Evolutionary conservation across 2,329 filamentous ascomycete genomes (phyloP).

Genomic region (Colletotrichum tanaceti): DNA sequence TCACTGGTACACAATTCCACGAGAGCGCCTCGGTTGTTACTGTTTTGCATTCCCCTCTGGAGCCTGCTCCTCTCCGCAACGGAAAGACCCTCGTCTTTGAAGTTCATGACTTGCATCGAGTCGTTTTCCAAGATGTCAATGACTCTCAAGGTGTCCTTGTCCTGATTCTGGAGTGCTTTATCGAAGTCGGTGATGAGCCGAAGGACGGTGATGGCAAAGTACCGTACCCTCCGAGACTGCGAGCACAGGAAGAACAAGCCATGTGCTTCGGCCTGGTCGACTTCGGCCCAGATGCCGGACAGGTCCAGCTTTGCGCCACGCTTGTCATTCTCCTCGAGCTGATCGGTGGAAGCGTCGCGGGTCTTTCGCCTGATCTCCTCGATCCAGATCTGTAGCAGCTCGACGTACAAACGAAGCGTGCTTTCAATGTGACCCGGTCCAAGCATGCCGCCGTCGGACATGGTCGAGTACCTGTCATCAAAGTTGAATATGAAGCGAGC

Average conservation of each 20-base stretch:
- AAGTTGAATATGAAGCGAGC: slow-evolving; percentile 99
- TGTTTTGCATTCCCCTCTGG: slow-evolving; percentile 88
- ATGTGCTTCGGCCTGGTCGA: slow-evolving; percentile 96
- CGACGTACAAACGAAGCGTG: slow-evolving; percentile 90
- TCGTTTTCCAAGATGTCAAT: slow-evolving; percentile 94
- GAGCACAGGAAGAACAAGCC: slow-evolving; percentile 98
- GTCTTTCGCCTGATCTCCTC: slow-evolving; percentile 93
- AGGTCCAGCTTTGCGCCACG: slow-evolving; percentile 83
- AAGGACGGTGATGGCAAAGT: slow-evolving; percentile 92
- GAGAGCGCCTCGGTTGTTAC: slow-evolving; percentile 84
- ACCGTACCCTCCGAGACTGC: slow-evolving; percentile 87
- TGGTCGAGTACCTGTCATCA: slow-evolving; percentile 95
- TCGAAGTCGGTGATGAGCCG: slow-evolving; percentile 95
- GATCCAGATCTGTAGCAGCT: slow-evolving; percentile 96
- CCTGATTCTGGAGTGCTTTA: slow-evolving; percentile 75
- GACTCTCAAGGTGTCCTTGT: slow-evolving; percentile 76
- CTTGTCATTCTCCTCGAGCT: slow-evolving; percentile 75
- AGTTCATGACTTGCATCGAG: slow-evolving; percentile 87
- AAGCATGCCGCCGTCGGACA: slow-evolving; percentile 97
- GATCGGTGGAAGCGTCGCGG: slow-evolving; percentile 75
- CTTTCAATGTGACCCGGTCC: slow-evolving; percentile 95
- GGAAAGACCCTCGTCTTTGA: slow-evolving; percentile 91
- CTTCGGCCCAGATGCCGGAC: slow-evolving; percentile 89
- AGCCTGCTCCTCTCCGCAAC: slow-evolving; percentile 92
- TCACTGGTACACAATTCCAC: slow-evolving; percentile 97